These are phyloP conservation scores for Blastobotrys capitulatus DNA, from an alignment of 1,139 yeast species.

Conservation along the genomic window DNA sequence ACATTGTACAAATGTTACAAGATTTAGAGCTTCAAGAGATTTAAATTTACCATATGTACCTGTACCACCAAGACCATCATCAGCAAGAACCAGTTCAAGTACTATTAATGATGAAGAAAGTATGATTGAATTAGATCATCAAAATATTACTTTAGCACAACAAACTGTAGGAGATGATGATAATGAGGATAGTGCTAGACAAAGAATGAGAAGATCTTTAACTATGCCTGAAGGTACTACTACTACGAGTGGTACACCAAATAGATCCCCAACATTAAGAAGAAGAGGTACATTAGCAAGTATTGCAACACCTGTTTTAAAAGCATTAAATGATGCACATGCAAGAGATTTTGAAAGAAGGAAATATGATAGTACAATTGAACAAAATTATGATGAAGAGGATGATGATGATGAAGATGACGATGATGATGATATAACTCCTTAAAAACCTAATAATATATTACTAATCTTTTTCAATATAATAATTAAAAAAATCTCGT, in stretches of 20 bases:
- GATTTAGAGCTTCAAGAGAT: slow-evolving; percentile 83
- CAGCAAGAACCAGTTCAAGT: background rate
- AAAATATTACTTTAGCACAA: no score
- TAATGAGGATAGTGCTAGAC: background rate
- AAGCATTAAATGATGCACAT: slow-evolving; percentile 7
- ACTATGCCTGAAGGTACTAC: slow-evolving; percentile 2
- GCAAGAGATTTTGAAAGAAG: slow-evolving; percentile 15
- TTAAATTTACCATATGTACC: slow-evolving; percentile 69
- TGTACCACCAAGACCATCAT: slow-evolving; percentile 6
- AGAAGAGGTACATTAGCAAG: slow-evolving; percentile 12
- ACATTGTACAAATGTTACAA: slow-evolving; percentile 81
- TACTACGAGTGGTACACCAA: background rate
- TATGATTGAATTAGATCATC: background rate
- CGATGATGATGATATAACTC: slow-evolving; percentile 10
- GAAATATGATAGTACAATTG: slow-evolving; percentile 2
- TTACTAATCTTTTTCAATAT: background rate
- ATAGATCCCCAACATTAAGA: background rate
- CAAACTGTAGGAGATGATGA: background rate
- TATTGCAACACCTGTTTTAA: slow-evolving; percentile 14
- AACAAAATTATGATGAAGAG: background rate
- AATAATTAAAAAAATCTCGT: slow-evolving; percentile 18
- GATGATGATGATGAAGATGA: slow-evolving; percentile 9
- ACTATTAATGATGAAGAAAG: background rate
- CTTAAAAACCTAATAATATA: background rate
- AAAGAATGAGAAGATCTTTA: background rate